A percentile compares a stretch with the other conserved stretches of the same genome.
Evolutionary conservation across 2,329 filamentous ascomycete species (phyloP).

Genomic region (Talaromyces sp.): DNA sequence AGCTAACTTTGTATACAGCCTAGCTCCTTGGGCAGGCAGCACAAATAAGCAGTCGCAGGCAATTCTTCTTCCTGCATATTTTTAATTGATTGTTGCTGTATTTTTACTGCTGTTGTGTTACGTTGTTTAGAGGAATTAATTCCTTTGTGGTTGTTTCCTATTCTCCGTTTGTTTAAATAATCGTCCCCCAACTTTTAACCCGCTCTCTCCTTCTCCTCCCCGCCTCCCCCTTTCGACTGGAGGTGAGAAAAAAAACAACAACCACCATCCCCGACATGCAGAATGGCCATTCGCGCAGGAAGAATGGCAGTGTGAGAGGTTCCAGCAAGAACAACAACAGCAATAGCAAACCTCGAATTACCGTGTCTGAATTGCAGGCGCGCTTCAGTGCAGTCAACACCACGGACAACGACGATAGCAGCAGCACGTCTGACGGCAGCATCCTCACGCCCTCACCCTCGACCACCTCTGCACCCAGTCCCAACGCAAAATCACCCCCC

Average conservation of each 20-base stretch:
- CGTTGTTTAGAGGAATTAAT: too few species aligned
- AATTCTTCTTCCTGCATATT: neutral
- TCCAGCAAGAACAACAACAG: conserved; percentile 15
- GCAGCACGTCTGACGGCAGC: conserved; percentile 25
- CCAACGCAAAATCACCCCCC: conserved; percentile 11
- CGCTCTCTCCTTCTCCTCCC: neutral
- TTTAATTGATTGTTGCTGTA: too few species aligned
- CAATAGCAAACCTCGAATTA: conserved; percentile 15
- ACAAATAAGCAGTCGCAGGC: neutral
- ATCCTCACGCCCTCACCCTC: conserved; percentile 21
- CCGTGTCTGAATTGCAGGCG: conserved; percentile 23
- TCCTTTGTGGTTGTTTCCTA: too few species aligned
- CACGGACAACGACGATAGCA: conserved; percentile 17
- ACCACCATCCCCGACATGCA: conserved; percentile 11
- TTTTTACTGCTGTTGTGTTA: neutral
- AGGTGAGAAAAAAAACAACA: neutral
- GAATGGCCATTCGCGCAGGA: conserved; percentile 19
- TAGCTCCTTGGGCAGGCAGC: neutral
- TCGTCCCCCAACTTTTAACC: neutral
- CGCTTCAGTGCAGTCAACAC: conserved; percentile 11
- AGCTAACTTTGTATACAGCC: neutral
- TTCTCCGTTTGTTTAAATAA: too few species aligned
- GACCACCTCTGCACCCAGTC: conserved; percentile 23
- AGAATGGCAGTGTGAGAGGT: conserved; percentile 20
- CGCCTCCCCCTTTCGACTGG: neutral